phyloP scores from a whole-genome alignment of 2,329 filamentous ascomycete species.

The Phialocephala sp. region DNA sequence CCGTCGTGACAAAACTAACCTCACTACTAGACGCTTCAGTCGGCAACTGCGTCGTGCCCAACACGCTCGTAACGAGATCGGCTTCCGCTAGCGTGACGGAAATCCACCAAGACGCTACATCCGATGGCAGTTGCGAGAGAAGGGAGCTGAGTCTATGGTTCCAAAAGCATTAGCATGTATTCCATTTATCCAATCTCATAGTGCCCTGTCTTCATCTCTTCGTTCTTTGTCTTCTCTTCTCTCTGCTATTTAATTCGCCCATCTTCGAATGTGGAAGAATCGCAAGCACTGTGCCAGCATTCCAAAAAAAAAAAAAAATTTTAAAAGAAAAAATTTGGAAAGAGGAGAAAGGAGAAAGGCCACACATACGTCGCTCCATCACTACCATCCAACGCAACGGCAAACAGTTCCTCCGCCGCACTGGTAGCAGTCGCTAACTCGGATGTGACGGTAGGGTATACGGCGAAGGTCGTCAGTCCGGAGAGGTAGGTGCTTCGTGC shows the following conservation, averaged over 20 bases:
- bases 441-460: not conserved
- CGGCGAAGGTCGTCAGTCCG: not conserved
- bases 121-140: not conserved
- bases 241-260: too few relatives aligned
- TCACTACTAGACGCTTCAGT: not conserved
- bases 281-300: not conserved
- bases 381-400: not conserved
- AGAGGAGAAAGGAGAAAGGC: not conserved
- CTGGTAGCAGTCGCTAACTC: not conserved
- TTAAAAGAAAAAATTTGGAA: not conserved
- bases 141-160: not conserved
- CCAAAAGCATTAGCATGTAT: too few relatives aligned
- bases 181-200: too few relatives aligned
- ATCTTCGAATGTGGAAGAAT: too few relatives aligned
- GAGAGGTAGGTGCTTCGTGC: not conserved
- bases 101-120: not conserved
- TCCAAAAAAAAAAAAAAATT: not conserved
- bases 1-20: not conserved
- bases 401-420: not conserved
- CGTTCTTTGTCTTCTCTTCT: not conserved
- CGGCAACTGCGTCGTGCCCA: not conserved
- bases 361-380: not conserved
- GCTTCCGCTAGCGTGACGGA: not conserved
- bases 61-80: not conserved
- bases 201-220: not conserved